Conservation (phyloP, 2,329 filamentous ascomycete species). For the Helotiales sp. region DNA sequence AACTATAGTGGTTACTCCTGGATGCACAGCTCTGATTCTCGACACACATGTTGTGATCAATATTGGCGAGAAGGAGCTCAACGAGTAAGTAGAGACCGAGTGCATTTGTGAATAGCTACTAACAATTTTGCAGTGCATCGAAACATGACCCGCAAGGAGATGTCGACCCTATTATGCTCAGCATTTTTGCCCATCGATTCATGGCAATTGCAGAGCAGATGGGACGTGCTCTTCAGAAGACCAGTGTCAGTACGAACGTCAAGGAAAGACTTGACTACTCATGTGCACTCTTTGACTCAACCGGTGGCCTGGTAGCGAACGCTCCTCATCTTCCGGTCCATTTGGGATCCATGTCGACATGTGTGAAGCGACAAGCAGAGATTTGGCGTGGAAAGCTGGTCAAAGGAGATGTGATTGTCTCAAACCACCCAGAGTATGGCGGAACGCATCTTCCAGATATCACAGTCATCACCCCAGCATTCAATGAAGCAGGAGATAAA, state of each 20-base stretch:
- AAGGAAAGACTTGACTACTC: conserved; percentile 83
- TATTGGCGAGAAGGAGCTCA: conserved; percentile 58
- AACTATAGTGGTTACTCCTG: conserved; percentile 86
- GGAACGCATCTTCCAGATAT: conserved; percentile 84
- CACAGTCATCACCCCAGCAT: conserved; percentile 77
- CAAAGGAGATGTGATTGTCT: conserved; percentile 78
- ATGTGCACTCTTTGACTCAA: conserved; percentile 76
- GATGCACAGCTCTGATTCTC: conserved; percentile 73
- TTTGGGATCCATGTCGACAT: conserved; percentile 83
- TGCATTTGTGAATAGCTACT: not conserved
- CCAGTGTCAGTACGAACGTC: conserved; percentile 76
- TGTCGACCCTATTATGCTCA: conserved; percentile 75
- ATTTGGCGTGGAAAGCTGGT: conserved; percentile 80
- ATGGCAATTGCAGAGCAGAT: conserved; percentile 88
- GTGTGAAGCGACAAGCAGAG: conserved; percentile 73
- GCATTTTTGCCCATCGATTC: conserved; percentile 79
- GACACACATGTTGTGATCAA: conserved; percentile 90
- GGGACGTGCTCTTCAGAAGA: conserved; percentile 77
- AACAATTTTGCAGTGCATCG: conserved; percentile 8
- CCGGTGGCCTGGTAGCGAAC: conserved; percentile 76
- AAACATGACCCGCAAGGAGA: conserved; percentile 42
- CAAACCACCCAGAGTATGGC: conserved; percentile 82
- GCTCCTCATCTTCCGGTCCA: conserved; percentile 81
- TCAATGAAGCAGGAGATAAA: conserved; percentile 61
- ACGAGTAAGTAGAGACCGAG: conserved; percentile 39